Conservation (phyloP, 805 yeast genomes). For the Teunomyces lycoperdinae region DNA sequence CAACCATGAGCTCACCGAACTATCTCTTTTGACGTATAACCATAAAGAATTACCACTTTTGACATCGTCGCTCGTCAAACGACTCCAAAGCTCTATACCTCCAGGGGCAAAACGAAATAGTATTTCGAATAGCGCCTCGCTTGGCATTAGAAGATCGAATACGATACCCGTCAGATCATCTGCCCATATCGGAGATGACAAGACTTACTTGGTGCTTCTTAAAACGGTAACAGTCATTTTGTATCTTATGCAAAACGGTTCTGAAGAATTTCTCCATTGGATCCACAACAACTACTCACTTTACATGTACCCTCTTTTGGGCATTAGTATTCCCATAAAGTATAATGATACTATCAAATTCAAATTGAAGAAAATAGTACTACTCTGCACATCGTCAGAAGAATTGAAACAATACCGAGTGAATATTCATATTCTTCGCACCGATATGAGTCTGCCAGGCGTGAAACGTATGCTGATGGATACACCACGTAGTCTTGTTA, state of each 20-base stretch:
- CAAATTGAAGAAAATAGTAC: conserved; percentile 34
- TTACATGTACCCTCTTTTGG: conserved; percentile 17
- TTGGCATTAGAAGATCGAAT: not conserved
- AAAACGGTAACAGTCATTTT: conserved; percentile 53
- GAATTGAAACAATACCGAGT: conserved; percentile 39
- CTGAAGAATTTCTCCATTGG: conserved; percentile 50
- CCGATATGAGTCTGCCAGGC: conserved; percentile 43
- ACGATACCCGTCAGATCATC: not conserved
- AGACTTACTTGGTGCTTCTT: conserved; percentile 20
- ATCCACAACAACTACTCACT: conserved; percentile 13
- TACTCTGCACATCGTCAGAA: conserved; percentile 27
- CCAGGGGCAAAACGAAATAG: not conserved
- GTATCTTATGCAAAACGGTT: conserved; percentile 53
- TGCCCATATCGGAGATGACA: not conserved
- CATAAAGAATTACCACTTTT: conserved; percentile 39
- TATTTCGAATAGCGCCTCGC: not conserved
- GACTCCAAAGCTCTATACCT: conserved; percentile 22
- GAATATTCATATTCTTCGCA: conserved; percentile 38
- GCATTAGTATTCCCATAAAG: conserved; percentile 10
- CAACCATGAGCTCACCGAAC: conserved; percentile 51
- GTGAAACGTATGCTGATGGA: conserved; percentile 13
- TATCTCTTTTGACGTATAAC: conserved; percentile 46
- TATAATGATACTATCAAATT: conserved; percentile 32
- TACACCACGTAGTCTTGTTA: not conserved
- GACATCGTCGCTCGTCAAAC: conserved; percentile 36